These are phyloP conservation scores for Oryza glumipatula DNA, from an alignment of 176 grass and related monocot genomes.

Conservation along the genomic window DNA sequence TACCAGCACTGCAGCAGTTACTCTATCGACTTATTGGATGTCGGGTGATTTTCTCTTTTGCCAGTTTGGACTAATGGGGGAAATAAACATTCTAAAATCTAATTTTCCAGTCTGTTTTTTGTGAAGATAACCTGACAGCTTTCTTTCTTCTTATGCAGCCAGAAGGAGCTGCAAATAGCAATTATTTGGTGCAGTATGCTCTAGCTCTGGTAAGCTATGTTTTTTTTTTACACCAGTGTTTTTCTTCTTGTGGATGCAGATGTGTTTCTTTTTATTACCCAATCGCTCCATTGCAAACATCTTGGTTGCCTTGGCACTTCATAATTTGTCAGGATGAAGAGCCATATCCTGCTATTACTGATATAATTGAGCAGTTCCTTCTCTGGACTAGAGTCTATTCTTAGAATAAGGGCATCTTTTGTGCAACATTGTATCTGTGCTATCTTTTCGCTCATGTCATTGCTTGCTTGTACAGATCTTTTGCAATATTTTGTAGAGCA, in stretches of 20 bases:
- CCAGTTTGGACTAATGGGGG: conserved; percentile 23
- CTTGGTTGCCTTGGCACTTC: not conserved
- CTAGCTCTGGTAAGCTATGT: conserved; percentile 68
- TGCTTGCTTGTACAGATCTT: not conserved
- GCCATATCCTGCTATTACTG: not conserved
- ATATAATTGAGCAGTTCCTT: conserved; percentile 18
- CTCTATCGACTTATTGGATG: conserved; percentile 94
- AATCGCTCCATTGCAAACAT: not conserved
- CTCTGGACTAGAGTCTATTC: not conserved
- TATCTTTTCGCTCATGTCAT: not conserved
- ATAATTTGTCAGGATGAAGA: conserved; percentile 17
- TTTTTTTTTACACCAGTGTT: conserved; percentile 12
- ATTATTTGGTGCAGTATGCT: conserved; percentile 90
- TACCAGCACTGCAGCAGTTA: conserved; percentile 89
- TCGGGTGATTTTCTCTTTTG: conserved; percentile 63
- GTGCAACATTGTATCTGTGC: not conserved
- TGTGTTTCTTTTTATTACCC: not conserved
- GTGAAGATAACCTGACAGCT: conserved; percentile 16
- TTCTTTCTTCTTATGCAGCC: conserved; percentile 57
- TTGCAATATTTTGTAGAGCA: not conserved
- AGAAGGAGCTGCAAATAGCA: conserved; percentile 79
- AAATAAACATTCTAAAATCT: conserved; percentile 12
- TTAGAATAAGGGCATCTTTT: not conserved
- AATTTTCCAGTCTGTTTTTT: conserved; percentile 4
- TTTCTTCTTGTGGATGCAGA: conserved; percentile 8